Evolutionary conservation across 495 filamentous ascomycete genomes (phyloP).

Genomic region (Astrothelium macrocarpum): DNA sequence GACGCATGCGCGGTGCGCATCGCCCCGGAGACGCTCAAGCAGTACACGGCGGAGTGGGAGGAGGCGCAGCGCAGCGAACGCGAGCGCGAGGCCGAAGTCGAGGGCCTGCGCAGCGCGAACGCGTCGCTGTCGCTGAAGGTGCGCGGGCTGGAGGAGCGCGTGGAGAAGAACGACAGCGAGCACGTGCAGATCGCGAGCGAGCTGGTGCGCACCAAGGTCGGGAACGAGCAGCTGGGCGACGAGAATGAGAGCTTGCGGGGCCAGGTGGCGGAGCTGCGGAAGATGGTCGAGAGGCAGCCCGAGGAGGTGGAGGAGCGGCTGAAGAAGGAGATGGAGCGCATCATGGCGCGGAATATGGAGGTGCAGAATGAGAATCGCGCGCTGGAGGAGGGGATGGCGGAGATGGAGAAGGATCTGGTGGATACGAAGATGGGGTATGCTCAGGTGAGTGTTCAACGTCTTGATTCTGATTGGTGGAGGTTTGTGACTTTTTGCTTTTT

Average conservation of each 20-base stretch:
- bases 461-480: too few relatives aligned
- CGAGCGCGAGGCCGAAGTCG: conserved; percentile 76
- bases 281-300: conserved; percentile 80
- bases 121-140: conserved; percentile 57
- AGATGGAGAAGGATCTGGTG: conserved; percentile 92
- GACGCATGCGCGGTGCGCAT: conserved; percentile 90
- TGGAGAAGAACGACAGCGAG: conserved; percentile 83
- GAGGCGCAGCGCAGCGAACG: conserved; percentile 69
- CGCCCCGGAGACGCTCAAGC: conserved; percentile 64
- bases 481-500: background rate
- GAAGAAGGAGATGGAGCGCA: conserved; percentile 76
- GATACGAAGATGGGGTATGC: conserved; percentile 91
- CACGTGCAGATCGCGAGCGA: conserved; percentile 88
- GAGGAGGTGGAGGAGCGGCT: conserved; percentile 77
- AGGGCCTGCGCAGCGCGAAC: conserved; percentile 57
- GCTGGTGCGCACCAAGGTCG: conserved; percentile 81
- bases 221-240: conserved; percentile 81
- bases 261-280: conserved; percentile 72
- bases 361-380: conserved; percentile 88
- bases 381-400: conserved; percentile 81
- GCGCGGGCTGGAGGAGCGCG: conserved; percentile 72
- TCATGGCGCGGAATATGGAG: conserved; percentile 86
- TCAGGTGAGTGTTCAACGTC: conserved; percentile 82
- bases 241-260: conserved; percentile 75
- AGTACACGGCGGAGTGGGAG: conserved; percentile 84